phyloP scores from a whole-genome alignment of 192 early-diverging fungal species.

The Coemansia sp. region DNA sequence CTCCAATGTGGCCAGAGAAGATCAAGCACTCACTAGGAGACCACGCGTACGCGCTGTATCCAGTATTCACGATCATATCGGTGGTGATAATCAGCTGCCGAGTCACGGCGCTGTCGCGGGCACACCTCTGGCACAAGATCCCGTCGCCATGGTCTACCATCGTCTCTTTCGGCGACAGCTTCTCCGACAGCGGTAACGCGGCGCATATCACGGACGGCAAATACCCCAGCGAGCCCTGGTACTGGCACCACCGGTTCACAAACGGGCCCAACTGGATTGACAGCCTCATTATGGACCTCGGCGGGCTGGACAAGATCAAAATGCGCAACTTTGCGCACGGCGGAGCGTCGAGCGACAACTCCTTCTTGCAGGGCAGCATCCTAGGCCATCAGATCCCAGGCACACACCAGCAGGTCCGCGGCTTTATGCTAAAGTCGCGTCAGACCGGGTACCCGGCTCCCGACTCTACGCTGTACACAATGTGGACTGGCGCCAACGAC shows the following conservation, averaged over 20 bases:
- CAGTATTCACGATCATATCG: conserved; percentile 38
- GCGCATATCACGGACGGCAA: conserved; percentile 49
- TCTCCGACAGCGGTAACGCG: conserved; percentile 47
- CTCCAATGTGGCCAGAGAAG: conserved; percentile 36
- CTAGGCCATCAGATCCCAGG: conserved; percentile 43
- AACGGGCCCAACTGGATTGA: conserved; percentile 55
- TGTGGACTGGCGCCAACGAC: conserved; percentile 51
- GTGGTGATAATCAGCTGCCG: conserved; percentile 43
- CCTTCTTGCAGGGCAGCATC: conserved; percentile 21
- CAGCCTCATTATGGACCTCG: conserved; percentile 45
- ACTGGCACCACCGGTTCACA: conserved; percentile 51
- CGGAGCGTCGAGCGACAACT: conserved; percentile 39
- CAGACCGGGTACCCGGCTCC: conserved; percentile 24
- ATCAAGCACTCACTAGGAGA: conserved; percentile 34
- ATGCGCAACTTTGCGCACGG: conserved; percentile 56
- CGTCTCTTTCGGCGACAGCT: conserved; percentile 48
- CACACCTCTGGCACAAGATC: conserved; percentile 20
- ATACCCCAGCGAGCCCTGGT: conserved; percentile 48
- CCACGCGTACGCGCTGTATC: conserved; percentile 43
- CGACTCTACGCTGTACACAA: conserved; percentile 42
- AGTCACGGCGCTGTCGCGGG: conserved; percentile 17
- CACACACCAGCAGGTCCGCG: conserved; percentile 44
- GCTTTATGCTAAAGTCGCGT: conserved; percentile 48
- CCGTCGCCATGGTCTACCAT: conserved; percentile 49
- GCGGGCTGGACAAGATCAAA: conserved; percentile 41